Percentiles rank a stretch among this genome's conserved stretches.
Evolutionary conservation across 352 stramenopile genomes (phyloP).

Genomic region (Phytophthora sp.): DNA sequence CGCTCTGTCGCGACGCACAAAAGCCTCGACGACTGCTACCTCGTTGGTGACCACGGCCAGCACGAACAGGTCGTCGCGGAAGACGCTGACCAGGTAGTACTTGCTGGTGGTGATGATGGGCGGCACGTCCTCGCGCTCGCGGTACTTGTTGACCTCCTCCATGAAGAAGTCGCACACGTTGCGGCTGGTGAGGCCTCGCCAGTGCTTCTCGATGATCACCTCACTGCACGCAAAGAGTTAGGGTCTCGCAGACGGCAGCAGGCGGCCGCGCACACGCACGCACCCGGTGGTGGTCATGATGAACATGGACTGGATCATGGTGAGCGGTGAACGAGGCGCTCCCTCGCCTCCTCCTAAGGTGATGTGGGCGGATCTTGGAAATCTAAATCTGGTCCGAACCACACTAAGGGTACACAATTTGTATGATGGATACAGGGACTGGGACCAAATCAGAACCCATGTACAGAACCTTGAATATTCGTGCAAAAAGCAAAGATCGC

Average conservation of each 20-base stretch:
- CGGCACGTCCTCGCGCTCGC: constrained; percentile 84
- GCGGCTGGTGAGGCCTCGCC: constrained; percentile 94
- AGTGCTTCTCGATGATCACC: constrained; percentile 99
- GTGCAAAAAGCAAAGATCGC: constrained; percentile 14
- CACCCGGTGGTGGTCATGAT: constrained; percentile 95
- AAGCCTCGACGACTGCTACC: constrained; percentile 48
- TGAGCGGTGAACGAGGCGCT: neutral
- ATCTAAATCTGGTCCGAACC: constrained; percentile 21
- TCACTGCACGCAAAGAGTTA: constrained; percentile 68
- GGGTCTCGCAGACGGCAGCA: neutral
- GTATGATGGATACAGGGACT: no score
- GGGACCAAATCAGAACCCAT: no score
- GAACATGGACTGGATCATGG: constrained; percentile 98
- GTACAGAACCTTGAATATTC: neutral
- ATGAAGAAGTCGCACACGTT: constrained; percentile 98
- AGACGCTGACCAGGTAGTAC: constrained; percentile 93
- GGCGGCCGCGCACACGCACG: constrained; percentile 4
- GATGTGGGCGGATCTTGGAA: constrained; percentile 28
- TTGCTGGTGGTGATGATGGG: constrained; percentile 90
- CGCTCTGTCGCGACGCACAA: no score
- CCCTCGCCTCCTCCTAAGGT: neutral
- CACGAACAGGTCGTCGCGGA: constrained; percentile 95
- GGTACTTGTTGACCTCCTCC: constrained; percentile 95
- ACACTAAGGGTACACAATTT: constrained; percentile 16
- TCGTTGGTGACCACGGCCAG: constrained; percentile 95